phyloP scores from a whole-genome alignment of 768 basidiomycete species.

The Amanita rimosa region DNA sequence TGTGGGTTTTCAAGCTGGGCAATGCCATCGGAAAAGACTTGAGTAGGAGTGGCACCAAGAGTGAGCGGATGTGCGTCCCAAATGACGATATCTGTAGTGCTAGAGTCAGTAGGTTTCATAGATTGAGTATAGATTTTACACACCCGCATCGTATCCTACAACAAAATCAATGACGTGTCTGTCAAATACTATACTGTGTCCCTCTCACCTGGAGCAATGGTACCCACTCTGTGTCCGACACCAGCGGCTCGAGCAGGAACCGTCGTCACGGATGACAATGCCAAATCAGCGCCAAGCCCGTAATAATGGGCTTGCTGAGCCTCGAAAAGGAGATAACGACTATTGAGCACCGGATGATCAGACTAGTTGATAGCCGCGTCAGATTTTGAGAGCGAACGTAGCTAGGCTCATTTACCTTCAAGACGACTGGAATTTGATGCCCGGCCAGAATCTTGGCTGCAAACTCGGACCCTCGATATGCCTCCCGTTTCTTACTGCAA shows the following conservation, averaged over 20 bases:
- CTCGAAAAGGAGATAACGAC: conserved; percentile 58
- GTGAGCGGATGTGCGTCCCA: conserved; percentile 75
- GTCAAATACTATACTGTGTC: not conserved
- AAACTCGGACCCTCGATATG: conserved; percentile 62
- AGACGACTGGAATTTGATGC: conserved; percentile 51
- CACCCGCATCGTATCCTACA: conserved; percentile 57
- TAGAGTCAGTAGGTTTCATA: not conserved
- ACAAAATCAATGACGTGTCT: conserved; percentile 9
- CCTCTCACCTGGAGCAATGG: conserved; percentile 35
- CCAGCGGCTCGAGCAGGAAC: conserved; percentile 56
- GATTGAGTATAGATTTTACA: conserved; percentile 1
- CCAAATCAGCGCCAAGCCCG: conserved; percentile 45
- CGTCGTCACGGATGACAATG: conserved; percentile 52
- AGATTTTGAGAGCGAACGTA: not conserved
- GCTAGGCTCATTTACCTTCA: conserved; percentile 42
- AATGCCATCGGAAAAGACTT: conserved; percentile 82
- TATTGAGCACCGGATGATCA: conserved; percentile 48
- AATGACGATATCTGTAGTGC: conserved; percentile 33
- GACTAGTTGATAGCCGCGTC: conserved; percentile 20
- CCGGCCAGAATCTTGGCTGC: conserved; percentile 63
- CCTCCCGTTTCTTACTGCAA: conserved; percentile 32
- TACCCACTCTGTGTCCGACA: conserved; percentile 58
- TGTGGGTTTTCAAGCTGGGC: conserved; percentile 36
- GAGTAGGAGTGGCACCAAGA: conserved; percentile 69
- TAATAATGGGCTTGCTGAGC: conserved; percentile 62